Base-by-base conservation (phyloP, 768 basidiomycete genomes). In the Termitomyces sp. region DNA sequence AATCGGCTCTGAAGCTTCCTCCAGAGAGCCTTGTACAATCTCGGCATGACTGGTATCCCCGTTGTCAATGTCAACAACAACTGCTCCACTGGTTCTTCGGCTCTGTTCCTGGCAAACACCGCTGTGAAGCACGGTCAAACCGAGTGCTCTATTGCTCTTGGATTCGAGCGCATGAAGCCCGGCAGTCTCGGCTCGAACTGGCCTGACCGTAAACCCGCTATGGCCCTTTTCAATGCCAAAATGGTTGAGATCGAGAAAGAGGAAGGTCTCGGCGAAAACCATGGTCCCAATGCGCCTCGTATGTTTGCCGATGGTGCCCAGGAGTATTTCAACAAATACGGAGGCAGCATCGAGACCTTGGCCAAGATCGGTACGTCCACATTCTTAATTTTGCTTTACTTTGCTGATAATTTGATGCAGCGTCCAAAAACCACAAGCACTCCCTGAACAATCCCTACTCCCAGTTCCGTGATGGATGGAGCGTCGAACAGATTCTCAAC, bases 51-150 rank as follows among this genome's bases (percentile, higher is more conserved):
- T 0, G 78, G 84, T 34, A 92, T 94, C 57, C 91, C 92, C 0
- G 86, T 94, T 65, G 80, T 87, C 51, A 94, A 93, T 64, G 88
- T 93, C 44, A 92, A 91, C 75, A 93, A 93, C 72, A 90, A 90
- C 70, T 92, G 91, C 65, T 86, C 90, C 4, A 91, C 91, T 0
- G 91, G 90, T 4, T 87, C 86, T 51, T 80, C 88, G 0, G 90
- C 92, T 5, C 76, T 94, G 22, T 90, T 81, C 69, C 81, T 88
- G 47, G 89, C 87, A 7, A 87, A 87, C 62, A 84, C 79, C 24
- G 77, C 81, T 9, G 83, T 94, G 46, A 89, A 86, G 68, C 80
- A 79, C 41, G 87, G 87, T 15, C 77, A 85, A 55, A 82, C 75
- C 2, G 86, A 90, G 55, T 92, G 91, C 66, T 82, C 86, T 1